These are phyloP conservation scores for Cutaneotrichosporon daszewskae DNA, from an alignment of 1,284 basidiomycete species.

Conservation along the genomic window DNA sequence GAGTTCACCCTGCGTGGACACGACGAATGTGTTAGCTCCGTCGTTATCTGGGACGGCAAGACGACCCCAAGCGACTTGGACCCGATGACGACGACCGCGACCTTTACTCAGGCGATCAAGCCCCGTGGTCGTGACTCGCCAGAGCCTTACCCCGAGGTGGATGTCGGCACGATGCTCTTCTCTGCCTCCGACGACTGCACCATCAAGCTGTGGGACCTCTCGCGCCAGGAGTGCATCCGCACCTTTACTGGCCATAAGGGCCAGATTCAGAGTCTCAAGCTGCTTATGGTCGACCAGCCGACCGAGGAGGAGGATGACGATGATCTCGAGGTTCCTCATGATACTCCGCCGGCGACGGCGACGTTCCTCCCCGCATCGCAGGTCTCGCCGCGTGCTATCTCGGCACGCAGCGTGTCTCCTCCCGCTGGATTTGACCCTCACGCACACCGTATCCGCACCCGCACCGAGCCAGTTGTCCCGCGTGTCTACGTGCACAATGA, in stretches of 20 bases:
- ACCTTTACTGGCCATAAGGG: slow-evolving; percentile 87
- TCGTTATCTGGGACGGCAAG: slow-evolving; percentile 82
- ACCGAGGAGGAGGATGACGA: slow-evolving; percentile 29
- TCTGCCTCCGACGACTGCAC: slow-evolving; percentile 92
- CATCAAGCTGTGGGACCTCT: slow-evolving; percentile 92
- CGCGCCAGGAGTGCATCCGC: slow-evolving; percentile 69
- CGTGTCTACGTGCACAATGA: slow-evolving; percentile 34
- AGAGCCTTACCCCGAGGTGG: slow-evolving; percentile 49
- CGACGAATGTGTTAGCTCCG: slow-evolving; percentile 92
- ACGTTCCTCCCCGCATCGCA: slow-evolving; percentile 12
- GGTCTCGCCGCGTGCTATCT: background rate
- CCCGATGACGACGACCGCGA: slow-evolving; percentile 44
- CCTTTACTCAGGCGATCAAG: slow-evolving; percentile 27
- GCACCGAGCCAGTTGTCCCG: slow-evolving; percentile 24
- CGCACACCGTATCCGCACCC: slow-evolving; percentile 14
- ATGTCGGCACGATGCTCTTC: slow-evolving; percentile 87
- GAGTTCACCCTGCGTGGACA: slow-evolving; percentile 92
- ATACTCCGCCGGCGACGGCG: slow-evolving; percentile 4
- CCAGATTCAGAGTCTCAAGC: slow-evolving; percentile 85
- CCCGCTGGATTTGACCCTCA: slow-evolving; percentile 26
- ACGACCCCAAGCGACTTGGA: slow-evolving; percentile 49
- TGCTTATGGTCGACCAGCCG: slow-evolving; percentile 59
- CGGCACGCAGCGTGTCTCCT: slow-evolving; percentile 37
- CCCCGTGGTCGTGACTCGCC: slow-evolving; percentile 6
- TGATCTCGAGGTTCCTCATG: slow-evolving; percentile 6